Conservation (phyloP, 441 rosid genomes). For the Gossypium trilobum region DNA sequence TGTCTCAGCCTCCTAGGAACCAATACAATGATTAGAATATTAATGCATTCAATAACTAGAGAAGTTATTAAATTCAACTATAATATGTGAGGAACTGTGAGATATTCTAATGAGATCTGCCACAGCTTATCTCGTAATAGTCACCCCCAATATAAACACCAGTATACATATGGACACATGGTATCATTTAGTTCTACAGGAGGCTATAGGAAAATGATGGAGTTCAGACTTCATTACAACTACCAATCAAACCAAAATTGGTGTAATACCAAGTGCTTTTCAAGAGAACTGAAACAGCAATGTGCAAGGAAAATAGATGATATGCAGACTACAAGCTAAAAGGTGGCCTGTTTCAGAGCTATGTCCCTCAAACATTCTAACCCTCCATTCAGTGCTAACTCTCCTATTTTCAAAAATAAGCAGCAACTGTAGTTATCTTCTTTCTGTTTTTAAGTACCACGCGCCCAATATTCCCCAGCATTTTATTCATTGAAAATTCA, state of each 20-base stretch:
- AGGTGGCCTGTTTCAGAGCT: not conserved
- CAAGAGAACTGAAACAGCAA: not conserved
- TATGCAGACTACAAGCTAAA: not conserved
- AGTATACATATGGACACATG: not conserved
- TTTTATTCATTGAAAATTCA: conserved; percentile 1
- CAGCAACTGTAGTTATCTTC: not conserved
- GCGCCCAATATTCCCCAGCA: not conserved
- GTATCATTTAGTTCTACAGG: not conserved
- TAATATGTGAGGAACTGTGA: not conserved
- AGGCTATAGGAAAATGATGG: conserved; percentile 4
- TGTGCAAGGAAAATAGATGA: not conserved
- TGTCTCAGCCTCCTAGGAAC: not conserved
- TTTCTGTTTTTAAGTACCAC: not conserved
- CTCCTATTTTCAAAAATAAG: not conserved
- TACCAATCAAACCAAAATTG: not conserved
- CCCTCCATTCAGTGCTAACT: not conserved
- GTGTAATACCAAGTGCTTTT: not conserved
- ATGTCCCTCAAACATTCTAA: not conserved
- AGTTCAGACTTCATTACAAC: not conserved
- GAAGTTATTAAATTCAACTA: conserved; percentile 1
- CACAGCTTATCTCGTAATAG: not conserved
- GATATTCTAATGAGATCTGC: not conserved
- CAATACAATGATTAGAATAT: not conserved
- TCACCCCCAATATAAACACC: not conserved
- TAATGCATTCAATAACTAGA: not conserved